phyloP scores from a whole-genome alignment of 2,329 filamentous ascomycete species.

The Epichloe aotearoae region DNA sequence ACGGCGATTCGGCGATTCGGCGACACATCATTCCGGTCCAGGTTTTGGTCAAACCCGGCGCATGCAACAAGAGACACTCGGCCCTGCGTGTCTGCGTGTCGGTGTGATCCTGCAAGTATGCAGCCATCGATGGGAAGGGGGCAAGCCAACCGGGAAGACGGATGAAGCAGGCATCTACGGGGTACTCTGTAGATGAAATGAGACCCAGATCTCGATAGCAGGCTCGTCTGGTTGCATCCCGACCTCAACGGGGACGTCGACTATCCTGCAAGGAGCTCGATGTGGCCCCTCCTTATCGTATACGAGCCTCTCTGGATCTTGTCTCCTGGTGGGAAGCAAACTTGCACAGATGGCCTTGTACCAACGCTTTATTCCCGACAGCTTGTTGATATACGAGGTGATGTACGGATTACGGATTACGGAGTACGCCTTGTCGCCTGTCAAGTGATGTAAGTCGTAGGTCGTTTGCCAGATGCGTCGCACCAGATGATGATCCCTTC shows the following conservation, averaged over 20 bases:
- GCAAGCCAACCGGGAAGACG: not conserved
- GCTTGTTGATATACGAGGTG: no score
- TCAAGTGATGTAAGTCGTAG: no score
- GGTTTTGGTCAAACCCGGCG: not conserved
- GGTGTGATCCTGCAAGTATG: not conserved
- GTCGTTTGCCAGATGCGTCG: no score
- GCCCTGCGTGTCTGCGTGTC: not conserved
- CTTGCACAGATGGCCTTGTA: not conserved
- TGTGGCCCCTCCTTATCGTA: not conserved
- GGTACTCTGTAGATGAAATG: not conserved
- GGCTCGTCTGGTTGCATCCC: not conserved
- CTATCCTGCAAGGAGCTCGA: not conserved
- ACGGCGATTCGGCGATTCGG: not conserved
- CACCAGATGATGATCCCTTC: no score
- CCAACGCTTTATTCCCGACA: no score
- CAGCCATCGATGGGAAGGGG: not conserved
- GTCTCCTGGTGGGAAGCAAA: not conserved
- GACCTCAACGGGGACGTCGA: not conserved
- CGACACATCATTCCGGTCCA: not conserved
- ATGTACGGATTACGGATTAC: no score
- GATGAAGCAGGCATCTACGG: not conserved
- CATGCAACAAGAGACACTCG: not conserved
- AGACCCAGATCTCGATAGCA: not conserved
- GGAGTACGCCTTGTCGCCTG: no score
- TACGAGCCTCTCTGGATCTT: not conserved